phyloP scores from a whole-genome alignment of 192 early-diverging fungal genomes.

The Coemansia sp. region DNA sequence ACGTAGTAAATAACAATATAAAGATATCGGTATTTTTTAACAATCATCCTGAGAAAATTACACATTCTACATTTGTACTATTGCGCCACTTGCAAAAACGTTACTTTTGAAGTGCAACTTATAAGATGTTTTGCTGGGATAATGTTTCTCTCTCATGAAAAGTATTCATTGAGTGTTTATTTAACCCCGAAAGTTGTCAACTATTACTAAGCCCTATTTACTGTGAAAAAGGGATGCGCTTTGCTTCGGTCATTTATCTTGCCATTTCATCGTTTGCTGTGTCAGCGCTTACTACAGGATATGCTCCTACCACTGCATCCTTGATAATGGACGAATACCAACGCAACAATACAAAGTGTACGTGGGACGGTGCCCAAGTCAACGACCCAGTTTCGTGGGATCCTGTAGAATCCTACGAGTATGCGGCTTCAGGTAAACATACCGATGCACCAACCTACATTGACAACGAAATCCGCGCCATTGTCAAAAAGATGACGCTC shows the following conservation, averaged over 20 bases:
- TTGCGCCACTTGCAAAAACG: background rate
- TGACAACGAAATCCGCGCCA: slow-evolving; percentile 54
- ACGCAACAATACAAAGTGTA: background rate
- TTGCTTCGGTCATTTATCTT: too few relatives aligned
- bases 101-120: too few relatives aligned
- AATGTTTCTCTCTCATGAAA: background rate
- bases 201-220: too few relatives aligned
- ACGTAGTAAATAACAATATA: background rate
- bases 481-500: slow-evolving; percentile 53
- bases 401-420: slow-evolving; percentile 17
- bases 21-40: background rate
- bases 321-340: too few relatives aligned
- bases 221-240: too few relatives aligned
- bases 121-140: too few relatives aligned
- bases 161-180: too few relatives aligned
- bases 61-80: background rate
- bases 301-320: too few relatives aligned
- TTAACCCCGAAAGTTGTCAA: too few relatives aligned
- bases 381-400: slow-evolving; percentile 19
- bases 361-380: slow-evolving; percentile 12
- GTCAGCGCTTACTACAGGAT: too few relatives aligned
- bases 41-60: background rate
- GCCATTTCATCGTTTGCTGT: too few relatives aligned
- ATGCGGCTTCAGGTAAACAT: background rate
- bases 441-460: slow-evolving; percentile 17